phyloP scores from a whole-genome alignment of 1,139 yeast genomes.

The Pichia sp. region DNA sequence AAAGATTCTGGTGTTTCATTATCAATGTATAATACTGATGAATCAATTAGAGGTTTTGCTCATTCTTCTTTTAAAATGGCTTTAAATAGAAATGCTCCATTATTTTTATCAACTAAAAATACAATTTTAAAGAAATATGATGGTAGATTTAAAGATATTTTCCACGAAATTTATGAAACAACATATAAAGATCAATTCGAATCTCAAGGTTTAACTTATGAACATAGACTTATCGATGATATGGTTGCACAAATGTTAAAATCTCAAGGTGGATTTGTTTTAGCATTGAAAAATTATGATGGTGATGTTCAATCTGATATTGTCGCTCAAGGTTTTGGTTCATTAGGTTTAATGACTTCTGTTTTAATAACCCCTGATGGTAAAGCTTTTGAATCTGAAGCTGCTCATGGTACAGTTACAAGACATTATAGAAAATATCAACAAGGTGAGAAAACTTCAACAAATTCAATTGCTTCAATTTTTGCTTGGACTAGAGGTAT shows the following conservation, averaged over 20 bases:
- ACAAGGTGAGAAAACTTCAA: slow-evolving; percentile 94
- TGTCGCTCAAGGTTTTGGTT: slow-evolving; percentile 97
- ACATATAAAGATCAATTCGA: slow-evolving; percentile 69
- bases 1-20: slow-evolving; percentile 77
- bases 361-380: slow-evolving; percentile 93
- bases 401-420: slow-evolving; percentile 97
- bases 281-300: slow-evolving; percentile 95
- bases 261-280: slow-evolving; percentile 87
- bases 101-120: slow-evolving; percentile 86
- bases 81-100: slow-evolving; percentile 63
- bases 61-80: slow-evolving; percentile 89
- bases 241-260: slow-evolving; percentile 99
- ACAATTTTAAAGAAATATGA: slow-evolving; percentile 90
- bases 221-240: slow-evolving; percentile 93
- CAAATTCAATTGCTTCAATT: slow-evolving; percentile 96
- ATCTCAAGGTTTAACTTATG: slow-evolving; percentile 79
- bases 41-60: slow-evolving; percentile 84
- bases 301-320: slow-evolving; percentile 97
- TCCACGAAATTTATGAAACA: slow-evolving; percentile 69
- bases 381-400: slow-evolving; percentile 90
- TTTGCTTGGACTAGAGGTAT: slow-evolving; percentile 96
- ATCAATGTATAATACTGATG: slow-evolving; percentile 94
- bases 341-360: slow-evolving; percentile 93
- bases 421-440: slow-evolving; percentile 94
- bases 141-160: slow-evolving; percentile 90